Conservation (phyloP, 495 filamentous ascomycete genomes). For the Xylaria sp. region DNA sequence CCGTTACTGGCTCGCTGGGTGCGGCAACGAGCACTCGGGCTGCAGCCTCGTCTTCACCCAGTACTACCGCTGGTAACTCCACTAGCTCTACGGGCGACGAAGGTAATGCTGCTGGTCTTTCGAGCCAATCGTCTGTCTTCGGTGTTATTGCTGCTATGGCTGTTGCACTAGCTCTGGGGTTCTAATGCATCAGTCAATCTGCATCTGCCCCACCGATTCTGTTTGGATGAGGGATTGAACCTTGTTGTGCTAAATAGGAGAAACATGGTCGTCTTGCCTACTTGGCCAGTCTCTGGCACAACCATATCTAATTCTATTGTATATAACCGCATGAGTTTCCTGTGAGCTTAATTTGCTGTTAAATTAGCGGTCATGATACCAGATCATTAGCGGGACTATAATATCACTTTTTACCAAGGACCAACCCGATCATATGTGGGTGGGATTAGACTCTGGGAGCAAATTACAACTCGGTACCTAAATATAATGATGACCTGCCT, state of each 20-base stretch:
- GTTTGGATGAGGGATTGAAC: neutral
- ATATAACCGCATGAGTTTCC: slow-evolving; percentile 28
- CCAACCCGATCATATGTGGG: neutral
- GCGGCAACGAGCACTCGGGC: slow-evolving; percentile 19
- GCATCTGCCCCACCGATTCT: neutral
- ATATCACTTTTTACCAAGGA: neutral
- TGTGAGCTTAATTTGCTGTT: slow-evolving; percentile 10
- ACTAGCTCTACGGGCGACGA: neutral
- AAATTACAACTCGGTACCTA: neutral
- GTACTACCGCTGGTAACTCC: neutral
- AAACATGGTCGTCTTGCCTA: neutral
- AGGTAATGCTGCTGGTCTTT: slow-evolving; percentile 17
- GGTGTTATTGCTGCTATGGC: slow-evolving; percentile 34
- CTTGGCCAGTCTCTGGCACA: neutral
- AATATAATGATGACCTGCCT: neutral
- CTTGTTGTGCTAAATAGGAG: neutral
- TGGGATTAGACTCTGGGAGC: neutral
- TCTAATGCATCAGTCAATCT: slow-evolving; percentile 18
- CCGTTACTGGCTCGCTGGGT: slow-evolving; percentile 8
- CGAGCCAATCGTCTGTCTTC: slow-evolving; percentile 33
- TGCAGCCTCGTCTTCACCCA: neutral
- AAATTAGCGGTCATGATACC: slow-evolving; percentile 19
- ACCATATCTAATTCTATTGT: slow-evolving; percentile 27
- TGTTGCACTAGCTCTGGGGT: slow-evolving; percentile 34
- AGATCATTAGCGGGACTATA: neutral